phyloP scores from a whole-genome alignment of 129 eudicot genomes.

The Erigeron canadensis region DNA sequence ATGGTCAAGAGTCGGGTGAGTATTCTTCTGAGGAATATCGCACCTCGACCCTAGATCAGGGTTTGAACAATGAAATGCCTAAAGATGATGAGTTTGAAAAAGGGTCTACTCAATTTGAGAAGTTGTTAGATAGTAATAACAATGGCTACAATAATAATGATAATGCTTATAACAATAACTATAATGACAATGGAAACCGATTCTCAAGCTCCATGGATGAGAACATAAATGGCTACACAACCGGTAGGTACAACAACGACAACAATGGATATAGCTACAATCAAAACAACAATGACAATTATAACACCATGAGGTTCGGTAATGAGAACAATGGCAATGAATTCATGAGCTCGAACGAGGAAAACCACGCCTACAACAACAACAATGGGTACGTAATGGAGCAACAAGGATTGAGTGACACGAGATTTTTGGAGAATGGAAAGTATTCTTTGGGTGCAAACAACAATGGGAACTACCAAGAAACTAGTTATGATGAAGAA shows the following conservation, averaged over 20 bases:
- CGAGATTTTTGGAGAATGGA: slow-evolving; percentile 51
- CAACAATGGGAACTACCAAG: slow-evolving; percentile 28
- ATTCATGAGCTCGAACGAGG: slow-evolving; percentile 22
- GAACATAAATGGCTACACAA: neutral
- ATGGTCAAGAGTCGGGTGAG: slow-evolving; percentile 37
- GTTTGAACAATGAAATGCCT: slow-evolving; percentile 14
- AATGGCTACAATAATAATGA: neutral
- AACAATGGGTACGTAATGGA: slow-evolving; percentile 22
- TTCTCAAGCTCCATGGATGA: neutral
- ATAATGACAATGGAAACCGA: neutral
- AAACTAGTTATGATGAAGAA: slow-evolving; percentile 29
- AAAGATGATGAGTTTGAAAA: slow-evolving; percentile 7
- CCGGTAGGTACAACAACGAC: neutral
- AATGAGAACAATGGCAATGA: slow-evolving; percentile 28
- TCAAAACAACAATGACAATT: slow-evolving; percentile 21
- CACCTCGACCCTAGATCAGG: slow-evolving; percentile 2
- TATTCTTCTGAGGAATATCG: slow-evolving; percentile 21
- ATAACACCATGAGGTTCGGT: slow-evolving; percentile 19
- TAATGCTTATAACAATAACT: neutral
- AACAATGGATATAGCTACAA: slow-evolving; percentile 15
- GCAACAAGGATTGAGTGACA: slow-evolving; percentile 68
- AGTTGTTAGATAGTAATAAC: slow-evolving; percentile 21
- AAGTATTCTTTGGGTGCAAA: slow-evolving; percentile 35
- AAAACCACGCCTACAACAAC: slow-evolving; percentile 24
- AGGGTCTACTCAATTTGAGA: slow-evolving; percentile 22